These are phyloP conservation scores for Eutrema japonicum DNA, from an alignment of 345 rosid species.

Conservation along the genomic window DNA sequence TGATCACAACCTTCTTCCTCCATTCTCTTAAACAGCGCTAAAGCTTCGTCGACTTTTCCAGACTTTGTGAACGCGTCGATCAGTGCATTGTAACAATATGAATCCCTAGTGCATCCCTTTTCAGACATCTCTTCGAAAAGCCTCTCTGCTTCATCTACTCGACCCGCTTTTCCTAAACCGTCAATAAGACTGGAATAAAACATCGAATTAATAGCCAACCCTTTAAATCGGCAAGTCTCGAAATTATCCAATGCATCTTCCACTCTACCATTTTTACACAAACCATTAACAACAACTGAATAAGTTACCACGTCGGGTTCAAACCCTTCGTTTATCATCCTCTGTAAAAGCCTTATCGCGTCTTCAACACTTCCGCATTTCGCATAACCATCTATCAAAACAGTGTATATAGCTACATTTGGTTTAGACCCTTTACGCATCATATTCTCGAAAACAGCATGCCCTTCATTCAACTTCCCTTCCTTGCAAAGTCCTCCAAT, in stretches of 20 bases:
- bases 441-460: constrained; percentile 71
- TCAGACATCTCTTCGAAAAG: constrained; percentile 77
- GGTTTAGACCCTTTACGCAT: constrained; percentile 57
- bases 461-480: constrained; percentile 72
- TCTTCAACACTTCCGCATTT: constrained; percentile 70
- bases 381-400: constrained; percentile 75
- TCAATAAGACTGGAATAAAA: constrained; percentile 80
- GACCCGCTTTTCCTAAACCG: constrained; percentile 87
- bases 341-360: constrained; percentile 67
- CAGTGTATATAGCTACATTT: constrained; percentile 81
- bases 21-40: constrained; percentile 68
- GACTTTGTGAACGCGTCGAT: constrained; percentile 69
- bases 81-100: constrained; percentile 81
- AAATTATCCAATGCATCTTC: constrained; percentile 70
- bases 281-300: constrained; percentile 67
- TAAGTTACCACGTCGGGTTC: constrained; percentile 77
- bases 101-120: constrained; percentile 68
- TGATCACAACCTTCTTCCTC: constrained; percentile 76
- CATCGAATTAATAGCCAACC: constrained; percentile 65
- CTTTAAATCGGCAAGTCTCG: constrained; percentile 53
- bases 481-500: constrained; percentile 84
- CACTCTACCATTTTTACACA: constrained; percentile 77
- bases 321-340: constrained; percentile 75
- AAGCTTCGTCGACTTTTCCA: constrained; percentile 69
- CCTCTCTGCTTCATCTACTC: constrained; percentile 73